These are phyloP conservation scores for Fusarium solani-melongenae DNA, from an alignment of 2,329 filamentous ascomycete species.

Conservation along the genomic window DNA sequence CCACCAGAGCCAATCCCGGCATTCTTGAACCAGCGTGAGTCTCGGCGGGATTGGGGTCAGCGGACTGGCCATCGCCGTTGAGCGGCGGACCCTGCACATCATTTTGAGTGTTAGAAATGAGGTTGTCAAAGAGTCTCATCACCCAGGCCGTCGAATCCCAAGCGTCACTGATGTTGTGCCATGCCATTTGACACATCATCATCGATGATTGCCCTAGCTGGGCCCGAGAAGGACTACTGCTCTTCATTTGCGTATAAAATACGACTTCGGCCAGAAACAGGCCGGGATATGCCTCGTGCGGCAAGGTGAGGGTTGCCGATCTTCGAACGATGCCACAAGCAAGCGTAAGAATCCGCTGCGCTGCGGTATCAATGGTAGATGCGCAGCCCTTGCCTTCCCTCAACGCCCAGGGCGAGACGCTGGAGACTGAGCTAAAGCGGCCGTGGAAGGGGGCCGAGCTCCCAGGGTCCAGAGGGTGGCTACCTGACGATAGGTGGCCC, in stretches of 20 bases:
- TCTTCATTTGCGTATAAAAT: not conserved
- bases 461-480: not conserved
- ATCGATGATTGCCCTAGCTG: not conserved
- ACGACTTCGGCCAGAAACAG: not conserved
- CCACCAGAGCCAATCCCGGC: not conserved
- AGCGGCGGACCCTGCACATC: not conserved
- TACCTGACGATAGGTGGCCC: not conserved
- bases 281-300: not conserved
- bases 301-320: not conserved
- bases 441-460: not conserved
- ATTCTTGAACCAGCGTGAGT: not conserved
- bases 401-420: not conserved
- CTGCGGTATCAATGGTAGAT: not conserved
- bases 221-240: not conserved
- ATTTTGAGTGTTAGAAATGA: not conserved
- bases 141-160: not conserved
- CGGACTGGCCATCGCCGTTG: not conserved
- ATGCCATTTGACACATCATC: not conserved
- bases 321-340: not conserved
- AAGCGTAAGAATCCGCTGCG: not conserved
- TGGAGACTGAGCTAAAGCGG: not conserved
- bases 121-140: not conserved
- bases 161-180: not conserved
- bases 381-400: not conserved
- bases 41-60: not conserved